A percentile compares a stretch with the other conserved stretches of the same genome.
Evolutionary conservation across 495 filamentous ascomycete species (phyloP).

Genomic region (Neurospora sp.): DNA sequence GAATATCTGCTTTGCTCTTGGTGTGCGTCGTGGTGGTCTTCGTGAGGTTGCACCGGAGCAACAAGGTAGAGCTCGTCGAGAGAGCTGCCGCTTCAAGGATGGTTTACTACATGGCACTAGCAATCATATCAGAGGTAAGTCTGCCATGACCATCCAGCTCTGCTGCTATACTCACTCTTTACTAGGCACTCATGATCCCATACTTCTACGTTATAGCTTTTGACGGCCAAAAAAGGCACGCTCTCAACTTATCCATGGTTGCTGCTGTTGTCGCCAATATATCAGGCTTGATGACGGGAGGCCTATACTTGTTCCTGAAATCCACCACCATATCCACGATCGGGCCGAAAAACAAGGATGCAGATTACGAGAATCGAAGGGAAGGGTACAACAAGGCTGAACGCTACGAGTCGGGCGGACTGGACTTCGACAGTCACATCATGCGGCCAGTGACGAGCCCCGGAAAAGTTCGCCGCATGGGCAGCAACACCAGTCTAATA

Average conservation of each 20-base stretch:
- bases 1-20: constrained; percentile 22
- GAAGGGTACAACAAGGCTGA: constrained; percentile 19
- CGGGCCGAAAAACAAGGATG: constrained; percentile 29
- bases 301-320: constrained; percentile 39
- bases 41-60: constrained; percentile 26
- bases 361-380: constrained; percentile 29
- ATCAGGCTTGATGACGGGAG: constrained; percentile 37
- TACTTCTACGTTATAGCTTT: constrained; percentile 33
- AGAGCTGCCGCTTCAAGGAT: constrained; percentile 34
- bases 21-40: constrained; percentile 26
- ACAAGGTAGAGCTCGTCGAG: constrained; percentile 31
- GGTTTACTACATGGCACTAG: constrained; percentile 37
- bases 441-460: constrained; percentile 19
- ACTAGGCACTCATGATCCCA: constrained; percentile 31
- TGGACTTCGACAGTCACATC: constrained; percentile 24
- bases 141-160: background rate
- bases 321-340: constrained; percentile 33
- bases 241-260: constrained; percentile 33
- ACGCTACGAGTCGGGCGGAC: constrained; percentile 10
- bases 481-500: constrained; percentile 25
- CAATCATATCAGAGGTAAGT: constrained; percentile 33
- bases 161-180: constrained; percentile 6
- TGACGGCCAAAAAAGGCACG: constrained; percentile 14
- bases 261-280: constrained; percentile 39
- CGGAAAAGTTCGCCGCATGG: constrained; percentile 17